Base-by-base conservation (phyloP, 768 basidiomycete species). In the Psilocybe tampanensis region DNA sequence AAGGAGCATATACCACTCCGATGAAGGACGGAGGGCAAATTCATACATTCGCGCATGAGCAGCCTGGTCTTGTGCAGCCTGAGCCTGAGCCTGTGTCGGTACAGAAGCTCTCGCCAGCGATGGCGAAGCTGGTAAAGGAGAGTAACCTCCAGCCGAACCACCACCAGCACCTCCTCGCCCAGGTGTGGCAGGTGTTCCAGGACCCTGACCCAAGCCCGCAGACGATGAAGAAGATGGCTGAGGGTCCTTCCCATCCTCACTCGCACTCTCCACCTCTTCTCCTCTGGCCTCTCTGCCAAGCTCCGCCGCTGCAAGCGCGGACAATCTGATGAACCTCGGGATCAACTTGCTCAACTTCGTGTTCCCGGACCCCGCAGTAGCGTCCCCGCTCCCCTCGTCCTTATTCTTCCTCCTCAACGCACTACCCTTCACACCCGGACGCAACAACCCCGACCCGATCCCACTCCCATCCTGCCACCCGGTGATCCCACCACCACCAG, bases 1-100 rank as follows among this genome's bases (percentile, higher is more conserved):
- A 15, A 94, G 77, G 12, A 95, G 78, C 72, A 88, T 79, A 70
- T 93, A 95, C 93, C 93, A 95, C 60, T 86, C 85, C 22, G 82
- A 74, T 23, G 90, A 87, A 0, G 92, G 92, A 2, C 79, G 76
- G 32, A 90, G 69, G 0, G 88, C 86, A n/a, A 72, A 65, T 4
- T 75, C 76, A 43, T 78, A 79, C 62, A 74, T 70, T 56, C 74
- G 61, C 18, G 59, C 61, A 23, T 60, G 63, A 2, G 36, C 36
- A 5, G 52, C 19, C 36, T 63, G 58, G n/a, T 44, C 45, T 19
- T 36, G 50, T 0, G 58, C n/a, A n/a, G n/a, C 42, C 19, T 55
- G 47, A 21, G 19, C 21, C 18, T 29, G 32, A 13, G 18, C 42
- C 11, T 45, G 54, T 26, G 48, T 24, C 24, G 45, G 52, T 8